Base-by-base conservation (phyloP, 2,329 filamentous ascomycete species). In the Dothistroma pini region DNA sequence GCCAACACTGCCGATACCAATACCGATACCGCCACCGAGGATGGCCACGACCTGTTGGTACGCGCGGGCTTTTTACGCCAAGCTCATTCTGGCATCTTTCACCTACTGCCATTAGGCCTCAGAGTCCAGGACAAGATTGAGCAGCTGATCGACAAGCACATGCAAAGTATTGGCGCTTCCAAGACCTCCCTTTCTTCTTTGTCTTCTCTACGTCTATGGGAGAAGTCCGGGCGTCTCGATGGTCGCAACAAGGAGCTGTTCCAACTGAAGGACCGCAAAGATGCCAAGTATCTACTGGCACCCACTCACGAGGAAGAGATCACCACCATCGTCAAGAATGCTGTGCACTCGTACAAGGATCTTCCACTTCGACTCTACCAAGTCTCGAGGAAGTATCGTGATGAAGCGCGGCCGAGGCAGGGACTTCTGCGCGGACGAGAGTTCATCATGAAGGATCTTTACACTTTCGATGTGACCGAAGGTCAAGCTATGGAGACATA, bases 231-330 rank as follows among this genome's bases (percentile, higher is more conserved):
- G n/a, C 88, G 95, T 21, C 79, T 96, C n/a, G 83, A 88, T 31
- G 59, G 64, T 11, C 69, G 69, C 49, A 68, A 69, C 41, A 68
- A 68, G 12, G 71, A 95, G 87, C 83, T 97, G 21, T 93, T 97
- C 68, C 86, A 84, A 48, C 84, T 97, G 52, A 77, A 83, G 50
- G 95, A 97, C 75, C 86, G 95, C 59, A 95, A 89, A 75, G 84
- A 89, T 7, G 80, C 83, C 0, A 81, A 84, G 4, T 90, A 90
- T 63, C 81, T 99, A 32, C 83, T 99, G 4, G 89, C 92, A 0
- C 95, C 95, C 0, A 99, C 95, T 0, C 95, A 99, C 64, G 95
- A 99, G 72, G 95, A 99, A 74, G 95, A 99, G 73, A 95, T 99
- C 68, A 99, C 95, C 0, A 79, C 83, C 0, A 79, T 99, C 2